These are phyloP conservation scores for Persicaria tinctoria DNA, from an alignment of 148 eudicot species.

Conservation along the genomic window DNA sequence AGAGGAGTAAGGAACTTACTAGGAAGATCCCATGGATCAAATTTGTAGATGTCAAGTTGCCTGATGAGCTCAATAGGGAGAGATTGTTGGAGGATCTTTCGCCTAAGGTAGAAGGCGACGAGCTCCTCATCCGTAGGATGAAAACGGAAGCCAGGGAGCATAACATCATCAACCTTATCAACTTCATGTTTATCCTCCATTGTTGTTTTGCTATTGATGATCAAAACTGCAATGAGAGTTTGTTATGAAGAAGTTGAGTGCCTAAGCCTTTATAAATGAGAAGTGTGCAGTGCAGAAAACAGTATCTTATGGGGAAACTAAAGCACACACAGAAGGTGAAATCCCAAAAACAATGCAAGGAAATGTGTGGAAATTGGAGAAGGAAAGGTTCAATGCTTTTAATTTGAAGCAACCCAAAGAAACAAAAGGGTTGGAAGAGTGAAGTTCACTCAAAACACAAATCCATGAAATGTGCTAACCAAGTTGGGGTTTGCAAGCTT, in stretches of 20 bases:
- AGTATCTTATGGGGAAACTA: conserved; percentile 12
- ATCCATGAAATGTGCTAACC: conserved; percentile 6
- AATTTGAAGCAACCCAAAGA: not conserved
- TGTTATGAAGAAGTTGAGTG: not conserved
- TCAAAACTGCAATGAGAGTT: conserved; percentile 4
- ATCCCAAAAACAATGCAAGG: conserved; percentile 3
- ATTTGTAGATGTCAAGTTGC: conserved; percentile 67
- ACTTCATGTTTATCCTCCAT: conserved; percentile 36
- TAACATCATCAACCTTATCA: conserved; percentile 36
- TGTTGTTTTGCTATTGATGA: not conserved
- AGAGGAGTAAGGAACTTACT: conserved; percentile 28
- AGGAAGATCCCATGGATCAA: conserved; percentile 79
- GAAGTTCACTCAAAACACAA: conserved; percentile 9
- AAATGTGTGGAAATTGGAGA: not conserved
- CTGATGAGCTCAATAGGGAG: conserved; percentile 59
- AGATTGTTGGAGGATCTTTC: conserved; percentile 39
- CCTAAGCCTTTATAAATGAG: conserved; percentile 15
- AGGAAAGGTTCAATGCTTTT: conserved; percentile 12
- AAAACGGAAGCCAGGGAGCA: conserved; percentile 66
- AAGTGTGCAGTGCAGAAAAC: not conserved
- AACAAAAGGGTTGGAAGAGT: conserved; percentile 7
- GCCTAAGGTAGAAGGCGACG: conserved; percentile 51
- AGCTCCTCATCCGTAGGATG: conserved; percentile 77
- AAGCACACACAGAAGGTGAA: conserved; percentile 11
- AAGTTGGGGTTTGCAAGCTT: not conserved